Base-by-base conservation (phyloP, 1,284 basidiomycete genomes). In the Anthracocystis walkeri region DNA sequence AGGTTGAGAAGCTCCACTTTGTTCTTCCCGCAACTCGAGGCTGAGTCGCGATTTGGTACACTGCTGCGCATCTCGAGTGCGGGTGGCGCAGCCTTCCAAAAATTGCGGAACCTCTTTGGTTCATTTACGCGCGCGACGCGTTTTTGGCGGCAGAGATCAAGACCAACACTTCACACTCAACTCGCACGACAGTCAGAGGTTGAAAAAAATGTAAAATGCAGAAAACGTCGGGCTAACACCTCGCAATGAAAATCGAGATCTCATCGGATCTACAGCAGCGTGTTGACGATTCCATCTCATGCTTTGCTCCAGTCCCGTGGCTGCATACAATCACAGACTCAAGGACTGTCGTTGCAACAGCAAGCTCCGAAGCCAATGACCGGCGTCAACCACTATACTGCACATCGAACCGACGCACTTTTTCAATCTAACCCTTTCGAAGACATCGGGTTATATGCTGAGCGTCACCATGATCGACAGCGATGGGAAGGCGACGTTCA, bases 71-170 rank as follows among this genome's bases (percentile, higher is more conserved):
- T 21, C 45, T 33, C 2, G 23, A 14, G 12, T 42, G 49, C 20
- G 33, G 58, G 42, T 52, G 51, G 59, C 52, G 59, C 41, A 46
- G 12, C 46, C 18, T 31, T 41, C 44, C 20, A 58, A 60, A 66
- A 60, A 60, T 33, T 49, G n/a, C 44, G 42, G 20, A 29, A 35
- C 31, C 63, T 54, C 68, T 71, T 71, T 70, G 45, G 58, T 62
- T 70, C 67, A 65, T 70, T 70, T 71, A 71, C 68, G 68, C 68
- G 68, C 68, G 68, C 68, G 68, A 71, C 68, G 68, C 68, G 68
- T 71, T 61, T 29, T 29, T 20, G 1, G 27, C 49, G 53, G 45
- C 16, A 14, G 35, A 41, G 35, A 55, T 29, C 48, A 35, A 71
- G 68, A 71, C 63, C 68, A 71, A 71, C 68, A 71, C 68, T 48